Base-by-base conservation (phyloP, 176 grass and related monocot genomes). In the Rhynchospora tenuis region DNA sequence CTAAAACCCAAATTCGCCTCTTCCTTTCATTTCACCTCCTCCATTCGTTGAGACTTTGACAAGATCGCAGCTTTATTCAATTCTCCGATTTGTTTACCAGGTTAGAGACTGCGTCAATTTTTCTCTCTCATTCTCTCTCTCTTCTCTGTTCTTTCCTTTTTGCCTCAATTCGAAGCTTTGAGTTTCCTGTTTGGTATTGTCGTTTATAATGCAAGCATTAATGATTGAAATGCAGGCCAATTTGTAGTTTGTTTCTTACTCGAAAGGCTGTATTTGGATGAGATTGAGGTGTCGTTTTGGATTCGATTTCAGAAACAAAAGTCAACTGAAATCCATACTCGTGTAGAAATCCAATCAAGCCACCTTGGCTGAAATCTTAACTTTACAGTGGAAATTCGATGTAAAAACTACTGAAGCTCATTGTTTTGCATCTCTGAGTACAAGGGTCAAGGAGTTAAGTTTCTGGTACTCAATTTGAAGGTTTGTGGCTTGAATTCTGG, bases 1-100 rank as follows among this genome's bases (percentile, higher is more conserved):
- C 24, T 85, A 51, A 78, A 79, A 50, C 20, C 8, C 59, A 61
- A 16, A 50, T 51, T 51, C 50, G 6, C 50, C 45, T 60, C 50
- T 52, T 26, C 19, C 43, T 29, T 38, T 59, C 10, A 38, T 44
- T 17, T 73, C 33, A 38, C 28, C 13, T 54, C 38, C 28, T n/a
- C 59, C 38, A 2, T 38, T 38, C 33, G 33, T 15, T 33, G 28
- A 17, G 52, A 85, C 87, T 88, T 88, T 74, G 75, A 82, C 85
- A 88, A 92, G 91, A 85, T 91, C 73, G 91, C 93, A 88, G 89
- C 87, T 83, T 91, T 64, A 46, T 90, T 82, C 81, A 83, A 61
- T 87, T 77, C 72, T 78, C 82, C 24, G 12, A 62, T 64, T 43
- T 81, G 17, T 60, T 81, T 22, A 43, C 8, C 79, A 59, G 29